Conservation (phyloP, 495 filamentous ascomycete species). For the Aspergillus diversus region DNA sequence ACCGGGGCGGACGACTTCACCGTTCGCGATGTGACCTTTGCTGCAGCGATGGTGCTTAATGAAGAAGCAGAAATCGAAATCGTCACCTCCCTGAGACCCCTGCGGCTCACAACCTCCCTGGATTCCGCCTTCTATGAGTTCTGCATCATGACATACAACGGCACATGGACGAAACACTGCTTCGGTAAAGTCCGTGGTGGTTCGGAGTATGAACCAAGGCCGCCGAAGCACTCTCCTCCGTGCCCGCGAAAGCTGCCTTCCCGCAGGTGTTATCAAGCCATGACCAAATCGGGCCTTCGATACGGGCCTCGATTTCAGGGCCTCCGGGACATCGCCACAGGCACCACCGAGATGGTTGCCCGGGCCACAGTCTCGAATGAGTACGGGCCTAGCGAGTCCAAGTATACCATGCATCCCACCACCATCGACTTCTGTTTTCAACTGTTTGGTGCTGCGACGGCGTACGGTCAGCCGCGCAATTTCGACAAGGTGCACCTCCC, state of each 20-base stretch:
- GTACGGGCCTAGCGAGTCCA: not conserved
- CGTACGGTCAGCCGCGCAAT: constrained; percentile 31
- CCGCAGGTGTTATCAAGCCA: not conserved
- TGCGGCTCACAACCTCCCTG: constrained; percentile 35
- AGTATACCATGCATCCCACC: constrained; percentile 28
- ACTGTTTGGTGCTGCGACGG: constrained; percentile 35
- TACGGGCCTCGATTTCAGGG: not conserved
- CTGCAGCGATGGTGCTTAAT: constrained; percentile 26
- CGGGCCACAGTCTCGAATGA: not conserved
- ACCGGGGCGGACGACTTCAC: constrained; percentile 28
- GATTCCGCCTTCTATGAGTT: constrained; percentile 54
- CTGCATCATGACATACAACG: constrained; percentile 43
- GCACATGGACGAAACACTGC: constrained; percentile 47
- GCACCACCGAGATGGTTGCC: not conserved
- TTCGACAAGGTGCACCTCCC: constrained; percentile 23
- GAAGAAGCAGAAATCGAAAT: constrained; percentile 33
- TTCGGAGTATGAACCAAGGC: not conserved
- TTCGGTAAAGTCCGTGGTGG: constrained; percentile 31
- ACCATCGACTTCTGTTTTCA: constrained; percentile 48
- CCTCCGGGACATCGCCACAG: not conserved
- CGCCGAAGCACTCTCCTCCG: not conserved
- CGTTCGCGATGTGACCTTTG: constrained; percentile 22
- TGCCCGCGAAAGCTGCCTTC: not conserved
- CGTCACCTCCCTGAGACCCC: constrained; percentile 38
- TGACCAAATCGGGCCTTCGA: not conserved